A percentile compares a stretch with the other conserved stretches of the same genome.
Evolutionary conservation across 352 stramenopile genomes (phyloP).

Genomic region (Sclerospora graminicola): DNA sequence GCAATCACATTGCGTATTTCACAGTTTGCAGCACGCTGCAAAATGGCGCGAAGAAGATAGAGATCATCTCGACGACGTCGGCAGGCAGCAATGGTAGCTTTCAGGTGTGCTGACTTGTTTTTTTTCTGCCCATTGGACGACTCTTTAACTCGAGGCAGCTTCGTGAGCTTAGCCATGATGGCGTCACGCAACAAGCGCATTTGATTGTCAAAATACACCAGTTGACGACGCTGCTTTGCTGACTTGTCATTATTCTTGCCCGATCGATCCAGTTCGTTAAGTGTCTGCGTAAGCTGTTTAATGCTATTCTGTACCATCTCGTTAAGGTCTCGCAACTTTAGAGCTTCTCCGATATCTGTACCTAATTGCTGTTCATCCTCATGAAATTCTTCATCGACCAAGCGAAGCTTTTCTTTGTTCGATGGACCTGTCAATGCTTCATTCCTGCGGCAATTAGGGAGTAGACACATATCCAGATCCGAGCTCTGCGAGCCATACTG

Average conservation of each 20-base stretch:
- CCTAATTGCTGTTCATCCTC: slow-evolving; percentile 5
- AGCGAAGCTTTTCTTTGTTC: slow-evolving; percentile 27
- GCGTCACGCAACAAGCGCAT: slow-evolving; percentile 23
- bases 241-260: slow-evolving; percentile 23
- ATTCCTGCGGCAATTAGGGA: slow-evolving; percentile 15
- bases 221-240: slow-evolving; percentile 21
- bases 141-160: slow-evolving; percentile 4
- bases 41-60: slow-evolving; percentile 31
- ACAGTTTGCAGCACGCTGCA: slow-evolving; percentile 41
- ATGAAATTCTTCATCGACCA: slow-evolving; percentile 22
- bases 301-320: slow-evolving; percentile 39
- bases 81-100: slow-evolving; percentile 28
- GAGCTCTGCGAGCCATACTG: slow-evolving; percentile 59
- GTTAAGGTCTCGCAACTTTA: slow-evolving; percentile 30
- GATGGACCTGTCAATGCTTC: slow-evolving; percentile 3
- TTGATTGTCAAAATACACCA: slow-evolving; percentile 38
- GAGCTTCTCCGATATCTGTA: slow-evolving; percentile 7
- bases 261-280: slow-evolving; percentile 23
- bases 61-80: slow-evolving; percentile 34
- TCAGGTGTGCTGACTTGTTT: slow-evolving; percentile 16
- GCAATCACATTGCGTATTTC: slow-evolving; percentile 53
- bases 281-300: slow-evolving; percentile 28
- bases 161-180: slow-evolving; percentile 18
- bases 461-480: slow-evolving; percentile 70
- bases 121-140: slow-evolving; percentile 1